Conservation (phyloP, 2,329 filamentous ascomycete species). For the Apiospora malaysiana region DNA sequence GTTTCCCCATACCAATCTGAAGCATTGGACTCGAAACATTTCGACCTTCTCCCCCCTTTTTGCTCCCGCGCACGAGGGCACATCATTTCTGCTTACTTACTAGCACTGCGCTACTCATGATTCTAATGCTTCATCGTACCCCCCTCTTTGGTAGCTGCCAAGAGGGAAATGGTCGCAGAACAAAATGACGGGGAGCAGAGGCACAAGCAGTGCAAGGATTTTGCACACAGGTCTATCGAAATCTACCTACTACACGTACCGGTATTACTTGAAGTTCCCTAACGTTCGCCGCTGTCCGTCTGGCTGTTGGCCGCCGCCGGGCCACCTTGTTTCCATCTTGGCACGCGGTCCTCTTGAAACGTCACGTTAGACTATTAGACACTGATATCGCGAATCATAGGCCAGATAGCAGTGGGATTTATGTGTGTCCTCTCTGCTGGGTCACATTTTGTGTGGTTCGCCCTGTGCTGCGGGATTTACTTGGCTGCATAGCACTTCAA, state of each 20-base stretch:
- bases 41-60: not conserved
- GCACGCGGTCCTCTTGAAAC: constrained; percentile 16
- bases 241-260: no score
- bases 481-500: constrained; percentile 5
- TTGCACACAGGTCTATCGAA: not conserved
- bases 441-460: not conserved
- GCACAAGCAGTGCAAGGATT: not conserved
- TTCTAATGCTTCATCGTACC: not conserved
- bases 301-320: not conserved
- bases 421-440: not conserved
- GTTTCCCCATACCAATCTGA: constrained; percentile 11
- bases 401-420: not conserved
- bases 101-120: not conserved
- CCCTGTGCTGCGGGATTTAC: not conserved
- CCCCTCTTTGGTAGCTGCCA: not conserved
- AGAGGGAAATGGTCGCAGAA: not conserved
- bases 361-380: not conserved
- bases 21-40: constrained; percentile 15
- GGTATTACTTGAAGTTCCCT: not conserved
- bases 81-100: not conserved
- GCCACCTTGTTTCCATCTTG: not conserved
- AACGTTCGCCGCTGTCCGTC: no score
- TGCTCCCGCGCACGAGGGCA: not conserved
- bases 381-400: not conserved
- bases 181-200: not conserved